Evolutionary conservation across 331 rosid species (phyloP).

Genomic region (Quercus tomentella): DNA sequence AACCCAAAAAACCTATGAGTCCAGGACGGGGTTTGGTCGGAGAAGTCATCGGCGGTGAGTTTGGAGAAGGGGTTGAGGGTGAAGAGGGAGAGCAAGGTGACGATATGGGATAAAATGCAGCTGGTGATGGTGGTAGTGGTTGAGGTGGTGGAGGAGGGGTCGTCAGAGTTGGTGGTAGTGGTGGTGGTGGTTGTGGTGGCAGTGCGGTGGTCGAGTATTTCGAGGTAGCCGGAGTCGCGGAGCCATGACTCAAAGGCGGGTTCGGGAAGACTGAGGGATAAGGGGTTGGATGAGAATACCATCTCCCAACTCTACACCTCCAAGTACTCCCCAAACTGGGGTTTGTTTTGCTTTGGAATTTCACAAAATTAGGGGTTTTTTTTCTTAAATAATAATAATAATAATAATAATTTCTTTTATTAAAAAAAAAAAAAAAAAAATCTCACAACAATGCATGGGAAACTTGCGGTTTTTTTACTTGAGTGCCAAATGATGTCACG

Average conservation of each 20-base stretch:
- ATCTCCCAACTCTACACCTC: slow-evolving; percentile 7
- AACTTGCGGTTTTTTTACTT: no score
- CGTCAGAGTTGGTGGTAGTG: slow-evolving; percentile 8
- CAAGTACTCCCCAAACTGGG: neutral
- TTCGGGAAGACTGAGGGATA: slow-evolving; percentile 94
- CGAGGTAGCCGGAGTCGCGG: slow-evolving; percentile 89
- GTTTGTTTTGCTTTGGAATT: neutral
- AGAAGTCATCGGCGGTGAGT: slow-evolving; percentile 69
- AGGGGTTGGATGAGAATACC: slow-evolving; percentile 82
- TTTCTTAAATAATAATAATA: neutral
- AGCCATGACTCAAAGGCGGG: slow-evolving; percentile 93
- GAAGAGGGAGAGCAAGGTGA: slow-evolving; percentile 64
- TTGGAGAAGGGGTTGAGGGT: slow-evolving; percentile 77
- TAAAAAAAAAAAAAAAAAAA: no score
- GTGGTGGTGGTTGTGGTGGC: slow-evolving; percentile 29
- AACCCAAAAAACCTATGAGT: slow-evolving; percentile 55
- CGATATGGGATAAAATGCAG: slow-evolving; percentile 46
- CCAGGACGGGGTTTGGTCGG: slow-evolving; percentile 80
- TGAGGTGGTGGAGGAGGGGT: slow-evolving; percentile 14
- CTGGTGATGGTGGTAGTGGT: slow-evolving; percentile 24
- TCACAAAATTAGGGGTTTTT: neutral
- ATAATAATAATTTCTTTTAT: no score
- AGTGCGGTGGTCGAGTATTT: slow-evolving; percentile 77
- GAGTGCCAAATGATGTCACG: no score
- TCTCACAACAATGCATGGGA: no score